phyloP scores from a whole-genome alignment of 2,329 filamentous ascomycete genomes.

The Bipolaris victoriae region DNA sequence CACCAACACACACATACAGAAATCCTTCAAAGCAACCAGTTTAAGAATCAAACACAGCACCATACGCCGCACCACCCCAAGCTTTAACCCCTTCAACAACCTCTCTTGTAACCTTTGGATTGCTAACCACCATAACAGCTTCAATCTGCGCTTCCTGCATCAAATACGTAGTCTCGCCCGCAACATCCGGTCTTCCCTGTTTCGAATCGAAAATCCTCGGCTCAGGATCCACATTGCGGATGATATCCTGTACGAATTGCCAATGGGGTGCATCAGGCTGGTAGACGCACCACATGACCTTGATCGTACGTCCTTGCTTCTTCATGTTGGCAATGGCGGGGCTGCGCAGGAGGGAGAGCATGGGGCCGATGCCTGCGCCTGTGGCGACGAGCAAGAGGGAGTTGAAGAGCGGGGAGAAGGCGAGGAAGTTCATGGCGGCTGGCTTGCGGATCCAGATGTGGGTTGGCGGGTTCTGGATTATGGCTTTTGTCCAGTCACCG shows the following conservation, averaged over 20 bases:
- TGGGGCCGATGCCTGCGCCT: slow-evolving; percentile 32
- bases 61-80: slow-evolving; percentile 24
- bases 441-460: slow-evolving; percentile 28
- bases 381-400: slow-evolving; percentile 31
- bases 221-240: slow-evolving; percentile 19
- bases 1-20: not conserved
- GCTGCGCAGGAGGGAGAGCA: slow-evolving; percentile 25
- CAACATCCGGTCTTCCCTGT: slow-evolving; percentile 17
- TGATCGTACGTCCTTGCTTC: slow-evolving; percentile 2
- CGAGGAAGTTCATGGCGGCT: slow-evolving; percentile 29
- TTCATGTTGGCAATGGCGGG: slow-evolving; percentile 19
- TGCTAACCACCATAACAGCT: slow-evolving; percentile 32
- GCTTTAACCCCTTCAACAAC: slow-evolving; percentile 22
- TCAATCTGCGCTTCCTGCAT: slow-evolving; percentile 12
- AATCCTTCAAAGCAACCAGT: too few relatives aligned
- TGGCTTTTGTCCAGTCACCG: slow-evolving; percentile 44
- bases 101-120: slow-evolving; percentile 23
- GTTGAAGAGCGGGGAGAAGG: slow-evolving; percentile 24
- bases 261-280: slow-evolving; percentile 21
- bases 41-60: slow-evolving; percentile 34
- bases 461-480: slow-evolving; percentile 20
- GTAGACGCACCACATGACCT: slow-evolving; percentile 29
- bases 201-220: slow-evolving; percentile 24
- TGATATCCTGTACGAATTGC: slow-evolving; percentile 19
- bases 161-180: slow-evolving; percentile 17